Evolutionary conservation across 352 stramenopile genomes (phyloP).

Genomic region (Achlya hypogyna): DNA sequence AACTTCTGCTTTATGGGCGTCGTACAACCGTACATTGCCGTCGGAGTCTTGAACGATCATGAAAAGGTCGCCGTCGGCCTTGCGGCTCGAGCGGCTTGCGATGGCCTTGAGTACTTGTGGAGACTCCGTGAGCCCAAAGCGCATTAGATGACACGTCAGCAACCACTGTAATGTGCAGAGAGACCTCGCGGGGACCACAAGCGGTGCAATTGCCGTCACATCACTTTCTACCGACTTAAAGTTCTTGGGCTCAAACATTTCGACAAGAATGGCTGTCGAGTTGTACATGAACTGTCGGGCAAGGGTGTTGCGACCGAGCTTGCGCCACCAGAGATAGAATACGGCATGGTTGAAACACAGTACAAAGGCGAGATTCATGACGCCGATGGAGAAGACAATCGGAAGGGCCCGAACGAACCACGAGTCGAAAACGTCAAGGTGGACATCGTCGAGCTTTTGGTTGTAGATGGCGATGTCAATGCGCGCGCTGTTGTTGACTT

Average conservation of each 20-base stretch:
- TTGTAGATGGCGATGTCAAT: neutral
- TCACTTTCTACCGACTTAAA: neutral
- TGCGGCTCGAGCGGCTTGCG: neutral
- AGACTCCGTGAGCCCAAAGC: slow-evolving; percentile 15
- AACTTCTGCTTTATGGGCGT: neutral
- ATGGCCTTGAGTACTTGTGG: neutral
- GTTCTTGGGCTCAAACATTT: slow-evolving; percentile 2
- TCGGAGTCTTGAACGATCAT: slow-evolving; percentile 14
- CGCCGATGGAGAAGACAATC: neutral
- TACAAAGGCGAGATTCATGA: slow-evolving; percentile 7
- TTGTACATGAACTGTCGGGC: slow-evolving; percentile 16
- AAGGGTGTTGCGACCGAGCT: slow-evolving; percentile 1
- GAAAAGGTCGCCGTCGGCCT: neutral
- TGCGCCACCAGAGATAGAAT: neutral
- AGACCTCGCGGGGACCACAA: neutral
- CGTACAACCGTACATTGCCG: slow-evolving; percentile 10
- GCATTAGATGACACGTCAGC: slow-evolving; percentile 5
- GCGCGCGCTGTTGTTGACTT: neutral
- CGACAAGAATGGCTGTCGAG: slow-evolving; percentile 12
- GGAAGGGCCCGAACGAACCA: neutral
- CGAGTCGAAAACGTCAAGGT: neutral
- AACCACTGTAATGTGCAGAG: slow-evolving; percentile 19
- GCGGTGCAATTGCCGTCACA: neutral
- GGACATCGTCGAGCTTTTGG: neutral
- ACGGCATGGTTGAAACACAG: neutral